Conservation (phyloP, 2,329 filamentous ascomycete species). For the Eutypa lata region DNA sequence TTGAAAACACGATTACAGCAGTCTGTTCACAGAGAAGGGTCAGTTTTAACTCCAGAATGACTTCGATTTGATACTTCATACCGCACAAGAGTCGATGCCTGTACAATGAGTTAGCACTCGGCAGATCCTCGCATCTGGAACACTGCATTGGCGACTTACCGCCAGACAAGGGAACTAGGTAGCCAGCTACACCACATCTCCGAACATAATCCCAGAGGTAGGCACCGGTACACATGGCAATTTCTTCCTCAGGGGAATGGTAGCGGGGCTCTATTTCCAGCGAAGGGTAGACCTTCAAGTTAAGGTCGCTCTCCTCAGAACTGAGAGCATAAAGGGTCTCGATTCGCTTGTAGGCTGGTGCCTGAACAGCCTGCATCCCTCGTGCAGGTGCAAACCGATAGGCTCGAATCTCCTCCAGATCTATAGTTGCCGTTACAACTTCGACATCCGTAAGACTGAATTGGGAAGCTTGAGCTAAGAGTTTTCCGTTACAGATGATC, state of each 20-base stretch:
- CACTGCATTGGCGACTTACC: slow-evolving; percentile 1
- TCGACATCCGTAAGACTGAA: slow-evolving; percentile 65
- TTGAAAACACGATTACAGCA: slow-evolving; percentile 38
- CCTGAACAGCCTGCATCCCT: slow-evolving; percentile 53
- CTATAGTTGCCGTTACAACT: slow-evolving; percentile 62
- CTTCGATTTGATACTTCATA: background rate
- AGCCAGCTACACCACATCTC: slow-evolving; percentile 48
- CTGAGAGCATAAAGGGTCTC: slow-evolving; percentile 33
- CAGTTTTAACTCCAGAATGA: background rate
- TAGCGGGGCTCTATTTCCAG: slow-evolving; percentile 45
- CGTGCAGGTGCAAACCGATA: slow-evolving; percentile 56
- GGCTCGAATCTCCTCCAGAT: slow-evolving; percentile 67
- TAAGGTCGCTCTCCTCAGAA: slow-evolving; percentile 37
- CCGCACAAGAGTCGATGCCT: slow-evolving; percentile 33
- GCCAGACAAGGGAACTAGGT: slow-evolving; percentile 53
- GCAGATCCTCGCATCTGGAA: too few relatives aligned
- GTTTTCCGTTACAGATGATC: slow-evolving; percentile 60
- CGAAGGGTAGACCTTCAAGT: slow-evolving; percentile 38
- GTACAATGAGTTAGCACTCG: slow-evolving; percentile 19
- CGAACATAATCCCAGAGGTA: slow-evolving; percentile 66
- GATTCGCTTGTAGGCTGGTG: slow-evolving; percentile 43
- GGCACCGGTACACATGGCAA: slow-evolving; percentile 60
- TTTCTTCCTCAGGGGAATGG: slow-evolving; percentile 64
- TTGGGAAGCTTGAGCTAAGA: slow-evolving; percentile 64
- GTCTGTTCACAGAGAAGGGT: slow-evolving; percentile 3